Conservation (phyloP, 2,329 filamentous ascomycete species). For the Didymella exigua region DNA sequence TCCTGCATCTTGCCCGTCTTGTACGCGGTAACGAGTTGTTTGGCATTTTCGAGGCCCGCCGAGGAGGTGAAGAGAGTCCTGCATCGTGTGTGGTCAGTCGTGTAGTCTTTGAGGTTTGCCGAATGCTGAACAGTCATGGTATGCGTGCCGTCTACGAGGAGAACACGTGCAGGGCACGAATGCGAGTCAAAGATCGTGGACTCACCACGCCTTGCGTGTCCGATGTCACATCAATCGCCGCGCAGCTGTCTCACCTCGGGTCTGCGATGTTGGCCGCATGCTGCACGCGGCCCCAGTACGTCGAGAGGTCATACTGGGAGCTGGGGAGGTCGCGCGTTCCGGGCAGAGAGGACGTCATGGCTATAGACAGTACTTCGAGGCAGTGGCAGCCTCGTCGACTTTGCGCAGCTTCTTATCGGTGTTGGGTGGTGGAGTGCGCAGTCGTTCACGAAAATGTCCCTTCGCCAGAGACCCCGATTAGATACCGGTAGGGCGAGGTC, state of each 20-base stretch:
- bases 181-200: slow-evolving; percentile 39
- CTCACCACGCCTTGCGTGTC: slow-evolving; percentile 42
- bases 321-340: slow-evolving; percentile 80
- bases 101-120: neutral
- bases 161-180: neutral
- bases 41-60: slow-evolving; percentile 82
- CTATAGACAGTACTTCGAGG: neutral
- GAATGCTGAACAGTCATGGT: slow-evolving; percentile 2
- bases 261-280: slow-evolving; percentile 91
- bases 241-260: slow-evolving; percentile 75
- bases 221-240: slow-evolving; percentile 2
- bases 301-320: slow-evolving; percentile 89
- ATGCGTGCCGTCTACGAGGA: neutral
- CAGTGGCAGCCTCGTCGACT: slow-evolving; percentile 1
- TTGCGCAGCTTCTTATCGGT: neutral
- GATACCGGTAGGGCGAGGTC: slow-evolving; percentile 5
- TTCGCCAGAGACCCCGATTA: neutral
- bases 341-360: slow-evolving; percentile 67
- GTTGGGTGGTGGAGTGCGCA: neutral
- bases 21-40: slow-evolving; percentile 79
- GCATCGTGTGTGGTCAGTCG: slow-evolving; percentile 26
- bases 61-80: slow-evolving; percentile 86
- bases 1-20: slow-evolving; percentile 78
- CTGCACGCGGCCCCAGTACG: slow-evolving; percentile 92
- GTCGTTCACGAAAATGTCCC: neutral